These are phyloP conservation scores for Raphanus hybrid DNA, from an alignment of 441 rosid species.

Conservation along the genomic window DNA sequence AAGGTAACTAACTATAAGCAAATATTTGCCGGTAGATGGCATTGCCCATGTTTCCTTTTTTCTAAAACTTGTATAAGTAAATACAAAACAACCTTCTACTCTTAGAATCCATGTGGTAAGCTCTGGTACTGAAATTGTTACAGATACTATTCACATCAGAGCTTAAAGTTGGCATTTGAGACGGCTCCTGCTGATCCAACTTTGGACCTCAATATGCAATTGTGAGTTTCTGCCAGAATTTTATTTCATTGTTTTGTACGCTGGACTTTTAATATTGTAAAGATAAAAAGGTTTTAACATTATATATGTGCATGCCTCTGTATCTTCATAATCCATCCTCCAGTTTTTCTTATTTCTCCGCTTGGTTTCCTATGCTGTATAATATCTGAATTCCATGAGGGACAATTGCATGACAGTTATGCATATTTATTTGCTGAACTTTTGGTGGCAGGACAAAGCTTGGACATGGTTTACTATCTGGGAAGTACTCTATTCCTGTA, in stretches of 20 bases:
- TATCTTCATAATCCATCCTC: slow-evolving; percentile 20
- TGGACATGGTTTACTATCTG: slow-evolving; percentile 94
- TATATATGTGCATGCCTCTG: slow-evolving; percentile 18
- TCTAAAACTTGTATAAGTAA: not conserved
- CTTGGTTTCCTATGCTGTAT: not conserved
- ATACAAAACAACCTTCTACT: not conserved
- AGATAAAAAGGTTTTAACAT: not conserved
- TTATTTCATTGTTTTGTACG: not conserved
- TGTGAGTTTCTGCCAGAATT: slow-evolving; percentile 60
- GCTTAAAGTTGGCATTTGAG: slow-evolving; percentile 76
- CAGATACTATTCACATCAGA: slow-evolving; percentile 74
- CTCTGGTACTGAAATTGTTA: slow-evolving; percentile 31
- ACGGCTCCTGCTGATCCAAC: slow-evolving; percentile 98
- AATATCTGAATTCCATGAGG: not conserved
- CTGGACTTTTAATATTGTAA: slow-evolving; percentile 4
- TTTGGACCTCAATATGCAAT: slow-evolving; percentile 89
- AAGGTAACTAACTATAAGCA: slow-evolving; percentile 33
- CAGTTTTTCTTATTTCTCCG: slow-evolving; percentile 13
- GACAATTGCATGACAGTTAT: slow-evolving; percentile 11
- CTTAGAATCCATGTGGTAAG: slow-evolving; percentile 14
- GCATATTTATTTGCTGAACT: slow-evolving; percentile 31
- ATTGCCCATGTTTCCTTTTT: slow-evolving; percentile 15
- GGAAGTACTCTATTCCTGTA: slow-evolving; percentile 83
- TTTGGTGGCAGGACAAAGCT: slow-evolving; percentile 79
- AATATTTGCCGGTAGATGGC: slow-evolving; percentile 23